phyloP scores from a whole-genome alignment of 768 basidiomycete species.

The Coprinopsis cinerea region DNA sequence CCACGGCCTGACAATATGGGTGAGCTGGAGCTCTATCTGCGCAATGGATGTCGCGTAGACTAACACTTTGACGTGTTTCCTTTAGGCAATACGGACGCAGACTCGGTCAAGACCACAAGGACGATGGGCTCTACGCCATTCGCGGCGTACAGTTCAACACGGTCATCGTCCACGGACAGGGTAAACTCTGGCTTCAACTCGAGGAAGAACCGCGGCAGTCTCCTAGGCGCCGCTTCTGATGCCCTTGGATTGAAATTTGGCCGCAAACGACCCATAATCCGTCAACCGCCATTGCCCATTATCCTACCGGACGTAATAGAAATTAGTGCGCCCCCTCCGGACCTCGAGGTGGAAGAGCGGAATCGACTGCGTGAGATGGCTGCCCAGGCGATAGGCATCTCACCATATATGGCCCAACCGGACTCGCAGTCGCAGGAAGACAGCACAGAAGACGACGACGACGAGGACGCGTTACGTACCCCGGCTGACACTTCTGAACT shows the following conservation, averaged over 20 bases:
- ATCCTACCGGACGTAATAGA: conserved; percentile 70
- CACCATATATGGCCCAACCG: conserved; percentile 42
- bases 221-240: conserved; percentile 51
- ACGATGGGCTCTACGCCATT: conserved; percentile 12
- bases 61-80: conserved; percentile 11
- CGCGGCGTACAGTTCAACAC: conserved; percentile 14
- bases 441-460: conserved; percentile 35
- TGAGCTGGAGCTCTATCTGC: conserved; percentile 18
- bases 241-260: conserved; percentile 44
- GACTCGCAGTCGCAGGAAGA: conserved; percentile 30
- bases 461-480: conserved; percentile 20
- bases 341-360: conserved; percentile 67
- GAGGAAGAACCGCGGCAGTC: conserved; percentile 35
- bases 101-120: not conserved
- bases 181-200: conserved; percentile 10
- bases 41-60: not conserved
- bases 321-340: conserved; percentile 48
- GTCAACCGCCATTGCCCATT: conserved; percentile 30
- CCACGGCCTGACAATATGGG: conserved; percentile 9
- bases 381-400: conserved; percentile 70
- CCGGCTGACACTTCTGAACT: conserved; percentile 15
- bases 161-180: conserved; percentile 19
- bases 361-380: conserved; percentile 71
- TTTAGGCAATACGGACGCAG: conserved; percentile 3
- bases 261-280: conserved; percentile 34